Evolutionary conservation across 176 grass and related monocot species (phyloP).

Genomic region (Typha latifolia): DNA sequence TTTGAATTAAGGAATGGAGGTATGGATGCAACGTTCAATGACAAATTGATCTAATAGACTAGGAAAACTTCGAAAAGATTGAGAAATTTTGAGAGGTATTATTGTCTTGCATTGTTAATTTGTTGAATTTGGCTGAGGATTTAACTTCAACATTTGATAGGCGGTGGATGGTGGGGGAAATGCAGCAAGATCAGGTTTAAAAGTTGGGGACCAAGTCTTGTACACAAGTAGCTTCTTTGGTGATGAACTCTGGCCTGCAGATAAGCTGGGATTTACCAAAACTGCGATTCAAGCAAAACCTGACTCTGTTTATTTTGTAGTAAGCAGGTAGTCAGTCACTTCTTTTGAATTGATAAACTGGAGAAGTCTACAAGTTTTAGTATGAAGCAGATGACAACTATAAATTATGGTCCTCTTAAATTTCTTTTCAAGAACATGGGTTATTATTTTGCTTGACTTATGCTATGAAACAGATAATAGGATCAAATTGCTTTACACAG

Average conservation of each 20-base stretch:
- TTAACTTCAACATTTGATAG: conserved; percentile 26
- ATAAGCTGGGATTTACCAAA: conserved; percentile 98
- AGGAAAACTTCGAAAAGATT: too few relatives aligned
- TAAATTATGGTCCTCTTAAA: too few relatives aligned
- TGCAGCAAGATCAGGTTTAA: conserved; percentile 70
- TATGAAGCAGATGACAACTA: too few relatives aligned
- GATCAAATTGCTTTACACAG: too few relatives aligned
- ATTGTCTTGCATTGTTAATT: too few relatives aligned
- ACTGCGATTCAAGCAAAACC: conserved; percentile 94
- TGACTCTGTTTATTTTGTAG: conserved; percentile 94
- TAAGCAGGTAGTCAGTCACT: conserved; percentile 46
- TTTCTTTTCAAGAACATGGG: too few relatives aligned
- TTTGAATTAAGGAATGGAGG: not conserved
- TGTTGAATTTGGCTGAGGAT: not conserved
- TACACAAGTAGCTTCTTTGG: conserved; percentile 98
- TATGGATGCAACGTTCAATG: not conserved
- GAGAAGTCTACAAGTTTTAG: not conserved
- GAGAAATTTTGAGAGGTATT: too few relatives aligned
- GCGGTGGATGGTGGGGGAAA: conserved; percentile 81
- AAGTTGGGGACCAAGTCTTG: conserved; percentile 69
- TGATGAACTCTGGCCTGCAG: conserved; percentile 93
- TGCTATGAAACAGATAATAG: too few relatives aligned
- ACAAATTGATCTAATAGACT: not conserved
- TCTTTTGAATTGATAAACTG: not conserved
- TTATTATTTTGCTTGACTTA: too few relatives aligned